Conservation (phyloP, 2,329 filamentous ascomycete genomes). For the Venturia effusa region DNA sequence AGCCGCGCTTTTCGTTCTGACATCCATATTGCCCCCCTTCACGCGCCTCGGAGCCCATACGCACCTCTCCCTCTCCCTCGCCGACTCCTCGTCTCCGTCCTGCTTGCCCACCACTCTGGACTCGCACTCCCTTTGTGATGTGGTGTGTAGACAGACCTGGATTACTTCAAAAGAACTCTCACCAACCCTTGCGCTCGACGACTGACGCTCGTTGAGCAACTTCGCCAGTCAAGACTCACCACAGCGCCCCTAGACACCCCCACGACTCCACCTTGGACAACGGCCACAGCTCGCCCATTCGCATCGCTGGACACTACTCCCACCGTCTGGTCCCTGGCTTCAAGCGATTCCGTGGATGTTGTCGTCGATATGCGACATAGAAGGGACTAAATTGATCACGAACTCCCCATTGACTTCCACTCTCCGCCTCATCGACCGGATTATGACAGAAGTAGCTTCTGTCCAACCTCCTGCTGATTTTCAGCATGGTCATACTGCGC, state of each 20-base stretch:
- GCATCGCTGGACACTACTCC: not conserved
- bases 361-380: slow-evolving; percentile 12
- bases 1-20: slow-evolving; percentile 2
- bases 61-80: not conserved
- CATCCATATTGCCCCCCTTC: not conserved
- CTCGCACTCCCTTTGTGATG: not conserved
- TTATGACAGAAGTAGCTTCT: slow-evolving; percentile 33
- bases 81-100: not conserved
- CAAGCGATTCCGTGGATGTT: slow-evolving; percentile 5
- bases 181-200: not conserved
- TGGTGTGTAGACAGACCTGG: not conserved
- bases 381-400: not conserved
- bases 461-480: slow-evolving; percentile 31
- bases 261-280: not conserved
- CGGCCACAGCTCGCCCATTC: not conserved
- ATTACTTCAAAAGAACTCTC: not conserved
- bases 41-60: not conserved
- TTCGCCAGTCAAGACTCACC: not conserved
- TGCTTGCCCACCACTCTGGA: not conserved
- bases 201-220: not conserved
- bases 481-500: slow-evolving; percentile 21
- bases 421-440: slow-evolving; percentile 21
- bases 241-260: not conserved
- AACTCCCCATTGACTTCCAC: slow-evolving; percentile 25
- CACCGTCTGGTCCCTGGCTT: not conserved